Conservation (phyloP, 1,284 basidiomycete species). For the Cryptococcus sp. region DNA sequence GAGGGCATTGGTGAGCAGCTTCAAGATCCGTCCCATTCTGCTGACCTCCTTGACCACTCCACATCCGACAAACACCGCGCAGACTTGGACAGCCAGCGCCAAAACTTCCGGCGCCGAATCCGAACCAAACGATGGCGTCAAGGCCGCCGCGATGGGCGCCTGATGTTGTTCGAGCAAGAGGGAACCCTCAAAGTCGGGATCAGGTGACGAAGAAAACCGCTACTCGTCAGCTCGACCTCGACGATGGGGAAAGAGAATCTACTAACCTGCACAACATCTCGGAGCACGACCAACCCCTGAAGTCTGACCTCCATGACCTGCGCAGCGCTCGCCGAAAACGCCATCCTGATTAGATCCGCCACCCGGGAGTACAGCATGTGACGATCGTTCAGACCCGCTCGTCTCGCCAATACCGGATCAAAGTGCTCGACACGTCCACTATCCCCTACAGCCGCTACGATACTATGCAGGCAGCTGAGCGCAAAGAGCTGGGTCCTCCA, state of each 20-base stretch:
- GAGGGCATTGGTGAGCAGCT: slow-evolving; percentile 78
- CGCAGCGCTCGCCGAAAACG: slow-evolving; percentile 93
- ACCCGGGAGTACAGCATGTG: slow-evolving; percentile 43
- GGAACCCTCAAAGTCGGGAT: slow-evolving; percentile 87
- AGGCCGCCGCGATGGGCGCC: slow-evolving; percentile 93
- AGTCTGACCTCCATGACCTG: slow-evolving; percentile 91
- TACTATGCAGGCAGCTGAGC: slow-evolving; percentile 82
- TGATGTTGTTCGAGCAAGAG: slow-evolving; percentile 96
- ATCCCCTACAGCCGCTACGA: slow-evolving; percentile 68
- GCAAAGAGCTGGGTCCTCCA: slow-evolving; percentile 98
- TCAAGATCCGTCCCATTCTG: slow-evolving; percentile 91
- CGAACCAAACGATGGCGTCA: slow-evolving; percentile 93
- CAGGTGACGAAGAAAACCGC: slow-evolving; percentile 79
- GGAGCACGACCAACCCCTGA: slow-evolving; percentile 82
- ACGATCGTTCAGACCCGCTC: slow-evolving; percentile 28
- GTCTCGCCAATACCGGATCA: slow-evolving; percentile 60
- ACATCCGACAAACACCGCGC: slow-evolving; percentile 90
- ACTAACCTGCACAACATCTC: slow-evolving; percentile 83
- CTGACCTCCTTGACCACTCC: slow-evolving; percentile 88
- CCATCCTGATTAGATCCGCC: slow-evolving; percentile 88
- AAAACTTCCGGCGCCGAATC: slow-evolving; percentile 95
- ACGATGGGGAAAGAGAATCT: too few relatives aligned
- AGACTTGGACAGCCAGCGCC: slow-evolving; percentile 85
- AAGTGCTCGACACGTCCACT: slow-evolving; percentile 76
- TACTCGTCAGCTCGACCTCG: slow-evolving; percentile 34